phyloP scores from a whole-genome alignment of 345 rosid genomes.

The Populus pruinosa region DNA sequence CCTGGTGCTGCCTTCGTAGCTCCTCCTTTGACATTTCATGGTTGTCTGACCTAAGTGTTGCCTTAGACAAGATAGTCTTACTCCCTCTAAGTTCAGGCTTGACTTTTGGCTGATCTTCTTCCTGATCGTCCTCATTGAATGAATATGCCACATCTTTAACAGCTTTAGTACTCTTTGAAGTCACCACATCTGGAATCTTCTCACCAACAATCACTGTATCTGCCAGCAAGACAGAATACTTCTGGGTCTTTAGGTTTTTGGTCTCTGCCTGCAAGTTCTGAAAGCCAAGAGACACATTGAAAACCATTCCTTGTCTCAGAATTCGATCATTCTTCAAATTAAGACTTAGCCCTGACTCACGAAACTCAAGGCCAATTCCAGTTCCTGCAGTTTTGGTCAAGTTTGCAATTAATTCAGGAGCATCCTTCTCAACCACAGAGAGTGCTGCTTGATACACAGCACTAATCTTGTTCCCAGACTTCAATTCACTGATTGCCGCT shows the following conservation, averaged over 20 bases:
- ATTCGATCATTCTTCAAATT: slow-evolving; percentile 72
- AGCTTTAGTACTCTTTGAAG: slow-evolving; percentile 68
- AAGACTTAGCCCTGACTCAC: slow-evolving; percentile 78
- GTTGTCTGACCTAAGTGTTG: slow-evolving; percentile 84
- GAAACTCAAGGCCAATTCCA: slow-evolving; percentile 92
- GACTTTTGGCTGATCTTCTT: slow-evolving; percentile 38
- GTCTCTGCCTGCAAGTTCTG: slow-evolving; percentile 69
- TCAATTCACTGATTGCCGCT: slow-evolving; percentile 70
- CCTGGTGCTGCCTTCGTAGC: slow-evolving; percentile 94
- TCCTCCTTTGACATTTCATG: slow-evolving; percentile 90
- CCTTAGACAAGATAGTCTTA: slow-evolving; percentile 51
- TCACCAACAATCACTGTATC: slow-evolving; percentile 81
- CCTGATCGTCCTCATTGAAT: slow-evolving; percentile 85
- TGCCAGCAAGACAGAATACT: slow-evolving; percentile 70
- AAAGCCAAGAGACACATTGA: slow-evolving; percentile 85
- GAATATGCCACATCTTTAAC: slow-evolving; percentile 85
- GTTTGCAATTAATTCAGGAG: slow-evolving; percentile 66
- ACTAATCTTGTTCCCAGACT: slow-evolving; percentile 63
- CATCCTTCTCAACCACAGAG: slow-evolving; percentile 71
- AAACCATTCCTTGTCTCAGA: slow-evolving; percentile 64
- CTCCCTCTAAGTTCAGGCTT: slow-evolving; percentile 39
- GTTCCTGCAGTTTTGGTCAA: slow-evolving; percentile 94
- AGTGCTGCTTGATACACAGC: slow-evolving; percentile 76
- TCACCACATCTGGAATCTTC: slow-evolving; percentile 52
- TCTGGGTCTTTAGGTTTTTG: slow-evolving; percentile 57